phyloP scores from a whole-genome alignment of 2,329 filamentous ascomycete genomes.

The Neofusicoccum laricinum region DNA sequence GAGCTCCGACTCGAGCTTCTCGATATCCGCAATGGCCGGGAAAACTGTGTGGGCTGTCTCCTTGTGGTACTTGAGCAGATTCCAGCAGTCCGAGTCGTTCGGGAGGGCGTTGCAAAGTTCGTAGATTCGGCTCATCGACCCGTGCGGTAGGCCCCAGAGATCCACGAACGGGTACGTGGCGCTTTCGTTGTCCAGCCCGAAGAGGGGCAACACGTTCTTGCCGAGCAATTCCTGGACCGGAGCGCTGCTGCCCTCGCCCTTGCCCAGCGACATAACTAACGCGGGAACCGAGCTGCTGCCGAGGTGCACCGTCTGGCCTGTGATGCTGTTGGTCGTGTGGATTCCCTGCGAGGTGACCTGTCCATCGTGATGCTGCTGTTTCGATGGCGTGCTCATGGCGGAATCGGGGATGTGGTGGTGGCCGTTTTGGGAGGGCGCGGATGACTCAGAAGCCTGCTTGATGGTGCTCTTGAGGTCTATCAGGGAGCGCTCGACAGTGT shows the following conservation, averaged over 20 bases:
- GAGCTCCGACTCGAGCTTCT: slow-evolving; percentile 54
- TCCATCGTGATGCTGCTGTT: slow-evolving; percentile 29
- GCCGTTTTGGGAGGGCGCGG: slow-evolving; percentile 23
- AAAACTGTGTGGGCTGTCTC: slow-evolving; percentile 60
- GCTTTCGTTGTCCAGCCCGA: slow-evolving; percentile 63
- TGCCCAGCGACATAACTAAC: slow-evolving; percentile 52
- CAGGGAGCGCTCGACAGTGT: slow-evolving; percentile 47
- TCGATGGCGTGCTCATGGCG: slow-evolving; percentile 29
- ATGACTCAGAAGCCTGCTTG: slow-evolving; percentile 32
- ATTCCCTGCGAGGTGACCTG: slow-evolving; percentile 54
- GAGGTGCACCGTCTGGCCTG: slow-evolving; percentile 60
- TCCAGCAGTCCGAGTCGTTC: slow-evolving; percentile 56
- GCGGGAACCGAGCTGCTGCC: slow-evolving; percentile 62
- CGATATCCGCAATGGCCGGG: slow-evolving; percentile 57
- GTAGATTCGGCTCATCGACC: slow-evolving; percentile 54
- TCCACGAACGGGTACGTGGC: slow-evolving; percentile 65
- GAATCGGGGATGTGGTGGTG: slow-evolving; percentile 26
- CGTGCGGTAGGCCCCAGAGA: slow-evolving; percentile 59
- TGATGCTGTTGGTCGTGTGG: slow-evolving; percentile 58
- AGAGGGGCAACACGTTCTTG: slow-evolving; percentile 57
- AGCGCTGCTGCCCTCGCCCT: slow-evolving; percentile 30
- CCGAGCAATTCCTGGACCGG: slow-evolving; percentile 58
- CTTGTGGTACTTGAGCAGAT: slow-evolving; percentile 56
- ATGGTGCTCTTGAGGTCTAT: slow-evolving; percentile 43
- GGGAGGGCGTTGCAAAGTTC: slow-evolving; percentile 60